phyloP scores from a whole-genome alignment of 352 stramenopile species.

The Phytophthora fragariaefolia region DNA sequence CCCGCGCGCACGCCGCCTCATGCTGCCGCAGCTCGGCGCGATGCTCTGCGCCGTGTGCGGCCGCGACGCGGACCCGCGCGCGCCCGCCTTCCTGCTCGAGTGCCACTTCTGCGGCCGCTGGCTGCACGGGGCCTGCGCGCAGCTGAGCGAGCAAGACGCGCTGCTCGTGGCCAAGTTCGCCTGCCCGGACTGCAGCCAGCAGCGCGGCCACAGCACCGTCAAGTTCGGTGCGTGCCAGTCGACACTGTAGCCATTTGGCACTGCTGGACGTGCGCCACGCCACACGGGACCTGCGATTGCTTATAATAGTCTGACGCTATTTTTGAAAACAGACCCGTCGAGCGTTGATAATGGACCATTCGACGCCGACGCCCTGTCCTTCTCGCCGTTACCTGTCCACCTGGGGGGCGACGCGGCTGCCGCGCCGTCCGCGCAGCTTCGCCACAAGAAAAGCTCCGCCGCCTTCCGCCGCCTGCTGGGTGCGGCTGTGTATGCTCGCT shows the following conservation, averaged over 20 bases:
- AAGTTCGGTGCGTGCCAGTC: slow-evolving; percentile 52
- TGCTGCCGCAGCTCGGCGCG: slow-evolving; percentile 8
- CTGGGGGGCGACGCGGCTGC: slow-evolving; percentile 27
- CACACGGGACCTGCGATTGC: neutral
- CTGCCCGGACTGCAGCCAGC: slow-evolving; percentile 46
- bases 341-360: slow-evolving; percentile 18
- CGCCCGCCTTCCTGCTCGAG: slow-evolving; percentile 60
- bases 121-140: slow-evolving; percentile 63
- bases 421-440: slow-evolving; percentile 4
- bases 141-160: slow-evolving; percentile 63
- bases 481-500: slow-evolving; percentile 56
- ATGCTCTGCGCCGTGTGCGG: slow-evolving; percentile 36
- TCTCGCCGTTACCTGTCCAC: slow-evolving; percentile 57
- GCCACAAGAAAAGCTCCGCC: slow-evolving; percentile 56
- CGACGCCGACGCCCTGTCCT: slow-evolving; percentile 36
- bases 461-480: slow-evolving; percentile 58
- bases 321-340: slow-evolving; percentile 7
- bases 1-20: slow-evolving; percentile 18
- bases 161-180: slow-evolving; percentile 66
- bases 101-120: slow-evolving; percentile 74
- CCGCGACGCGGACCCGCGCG: slow-evolving; percentile 35
- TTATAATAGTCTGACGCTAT: neutral
- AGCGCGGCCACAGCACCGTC: slow-evolving; percentile 47
- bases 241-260: neutral
- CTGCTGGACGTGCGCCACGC: neutral